Evolutionary conservation across 805 yeast species (phyloP).

Genomic region (Teunomyces atbi): DNA sequence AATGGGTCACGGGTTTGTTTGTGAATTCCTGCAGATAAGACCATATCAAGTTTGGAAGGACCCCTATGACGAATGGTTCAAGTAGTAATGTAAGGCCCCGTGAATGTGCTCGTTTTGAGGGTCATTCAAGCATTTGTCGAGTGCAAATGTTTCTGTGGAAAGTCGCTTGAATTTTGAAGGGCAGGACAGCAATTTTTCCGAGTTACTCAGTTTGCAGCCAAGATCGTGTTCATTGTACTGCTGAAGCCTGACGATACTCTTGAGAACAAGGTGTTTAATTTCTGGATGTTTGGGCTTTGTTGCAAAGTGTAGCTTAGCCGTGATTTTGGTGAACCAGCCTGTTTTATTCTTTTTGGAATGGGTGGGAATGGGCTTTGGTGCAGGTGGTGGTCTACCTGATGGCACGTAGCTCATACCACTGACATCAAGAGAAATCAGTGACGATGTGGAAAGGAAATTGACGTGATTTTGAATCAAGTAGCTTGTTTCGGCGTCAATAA

Average conservation of each 20-base stretch:
- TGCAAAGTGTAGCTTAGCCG: not conserved
- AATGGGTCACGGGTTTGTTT: slow-evolving; percentile 5
- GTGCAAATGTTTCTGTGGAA: not conserved
- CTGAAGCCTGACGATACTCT: not conserved
- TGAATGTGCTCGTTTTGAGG: not conserved
- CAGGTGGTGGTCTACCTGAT: not conserved
- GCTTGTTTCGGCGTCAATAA: not conserved
- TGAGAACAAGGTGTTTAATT: not conserved
- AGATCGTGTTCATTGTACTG: not conserved
- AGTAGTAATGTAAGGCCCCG: slow-evolving; percentile 5
- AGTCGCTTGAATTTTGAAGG: not conserved
- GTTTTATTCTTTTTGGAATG: not conserved
- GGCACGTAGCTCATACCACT: not conserved
- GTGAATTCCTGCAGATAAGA: not conserved
- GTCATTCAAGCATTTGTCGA: not conserved
- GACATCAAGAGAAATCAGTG: not conserved
- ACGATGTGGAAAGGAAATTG: not conserved
- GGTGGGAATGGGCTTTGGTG: not conserved
- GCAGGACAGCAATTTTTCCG: not conserved
- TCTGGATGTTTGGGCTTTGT: not conserved
- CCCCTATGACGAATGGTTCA: not conserved
- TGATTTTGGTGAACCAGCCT: not conserved
- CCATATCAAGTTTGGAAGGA: no score
- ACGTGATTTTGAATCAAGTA: not conserved
- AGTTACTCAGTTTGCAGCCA: not conserved